phyloP scores from a whole-genome alignment of 176 grass and related monocot genomes.

The Alopecurus myosuroides region DNA sequence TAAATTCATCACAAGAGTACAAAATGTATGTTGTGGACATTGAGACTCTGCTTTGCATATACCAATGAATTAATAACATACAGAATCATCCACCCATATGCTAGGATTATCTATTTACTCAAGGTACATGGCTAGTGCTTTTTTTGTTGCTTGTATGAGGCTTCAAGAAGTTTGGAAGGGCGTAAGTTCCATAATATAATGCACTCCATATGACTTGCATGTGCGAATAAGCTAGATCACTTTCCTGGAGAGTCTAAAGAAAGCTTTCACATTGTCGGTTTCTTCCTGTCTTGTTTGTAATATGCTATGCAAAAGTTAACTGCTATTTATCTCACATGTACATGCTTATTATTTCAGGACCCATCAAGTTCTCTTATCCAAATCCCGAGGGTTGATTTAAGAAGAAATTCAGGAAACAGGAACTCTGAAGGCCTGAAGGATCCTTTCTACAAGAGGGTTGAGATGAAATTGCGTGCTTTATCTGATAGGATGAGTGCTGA shows the following conservation, averaged over 20 bases:
- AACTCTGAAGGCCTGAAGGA: constrained; percentile 32
- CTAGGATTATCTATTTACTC: not conserved
- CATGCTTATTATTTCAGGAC: constrained; percentile 31
- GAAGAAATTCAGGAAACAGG: constrained; percentile 36
- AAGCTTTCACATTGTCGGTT: not conserved
- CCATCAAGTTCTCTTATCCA: constrained; percentile 25
- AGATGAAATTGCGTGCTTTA: constrained; percentile 56
- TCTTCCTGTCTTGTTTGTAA: not conserved
- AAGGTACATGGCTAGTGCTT: not conserved
- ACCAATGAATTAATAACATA: not conserved
- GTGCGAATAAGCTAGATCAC: not conserved
- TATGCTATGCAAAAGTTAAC: not conserved
- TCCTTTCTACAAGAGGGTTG: constrained; percentile 46
- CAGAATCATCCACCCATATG: not conserved
- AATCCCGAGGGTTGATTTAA: constrained; percentile 23
- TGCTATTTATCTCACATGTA: constrained; percentile 2
- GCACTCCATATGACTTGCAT: not conserved
- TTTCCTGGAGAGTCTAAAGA: not conserved
- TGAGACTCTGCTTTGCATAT: not conserved
- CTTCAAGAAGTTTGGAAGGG: not conserved
- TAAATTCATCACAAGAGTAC: constrained; percentile 8
- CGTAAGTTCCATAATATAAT: not conserved
- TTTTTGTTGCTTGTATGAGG: not conserved
- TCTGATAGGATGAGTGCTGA: constrained; percentile 50
- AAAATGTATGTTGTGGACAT: not conserved